phyloP scores from a whole-genome alignment of 371 early-diverging fungal species.

The Apophysomyces variabilis region DNA sequence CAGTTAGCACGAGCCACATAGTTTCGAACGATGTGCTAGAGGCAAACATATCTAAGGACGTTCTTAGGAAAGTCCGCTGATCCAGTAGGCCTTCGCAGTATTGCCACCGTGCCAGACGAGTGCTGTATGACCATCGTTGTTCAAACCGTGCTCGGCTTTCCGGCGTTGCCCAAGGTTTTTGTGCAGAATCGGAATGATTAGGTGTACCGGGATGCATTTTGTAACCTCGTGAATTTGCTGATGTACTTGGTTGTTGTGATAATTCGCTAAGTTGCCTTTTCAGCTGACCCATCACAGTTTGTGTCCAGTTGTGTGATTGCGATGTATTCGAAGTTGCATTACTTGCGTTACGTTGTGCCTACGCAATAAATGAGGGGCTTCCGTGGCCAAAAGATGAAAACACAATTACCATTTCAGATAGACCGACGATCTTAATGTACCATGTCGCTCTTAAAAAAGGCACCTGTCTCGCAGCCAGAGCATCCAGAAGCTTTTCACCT shows the following conservation, averaged over 20 bases:
- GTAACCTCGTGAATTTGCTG: slow-evolving; percentile 24
- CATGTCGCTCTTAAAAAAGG: slow-evolving; percentile 76
- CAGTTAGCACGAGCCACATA: slow-evolving; percentile 68
- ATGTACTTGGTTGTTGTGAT: slow-evolving; percentile 32
- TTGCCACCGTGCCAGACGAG: slow-evolving; percentile 70
- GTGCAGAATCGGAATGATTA: slow-evolving; percentile 36
- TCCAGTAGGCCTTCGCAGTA: slow-evolving; percentile 76
- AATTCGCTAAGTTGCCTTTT: slow-evolving; percentile 56
- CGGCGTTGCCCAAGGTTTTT: slow-evolving; percentile 55
- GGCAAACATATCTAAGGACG: slow-evolving; percentile 61
- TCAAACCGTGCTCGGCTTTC: slow-evolving; percentile 61
- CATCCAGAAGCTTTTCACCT: slow-evolving; percentile 66
- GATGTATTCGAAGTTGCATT: slow-evolving; percentile 28
- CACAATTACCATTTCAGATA: slow-evolving; percentile 59
- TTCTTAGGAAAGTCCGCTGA: slow-evolving; percentile 69
- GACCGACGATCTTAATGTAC: slow-evolving; percentile 73
- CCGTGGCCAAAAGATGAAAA: too few relatives aligned
- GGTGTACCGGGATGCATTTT: slow-evolving; percentile 29
- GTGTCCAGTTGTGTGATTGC: slow-evolving; percentile 44
- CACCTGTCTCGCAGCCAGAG: slow-evolving; percentile 61
- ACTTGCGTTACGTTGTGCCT: slow-evolving; percentile 44
- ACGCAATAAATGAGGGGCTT: not conserved
- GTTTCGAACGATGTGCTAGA: slow-evolving; percentile 57
- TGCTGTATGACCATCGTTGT: slow-evolving; percentile 64
- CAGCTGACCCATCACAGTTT: slow-evolving; percentile 36